Evolutionary conservation across 345 rosid species (phyloP).

Genomic region (Mangifera indica): DNA sequence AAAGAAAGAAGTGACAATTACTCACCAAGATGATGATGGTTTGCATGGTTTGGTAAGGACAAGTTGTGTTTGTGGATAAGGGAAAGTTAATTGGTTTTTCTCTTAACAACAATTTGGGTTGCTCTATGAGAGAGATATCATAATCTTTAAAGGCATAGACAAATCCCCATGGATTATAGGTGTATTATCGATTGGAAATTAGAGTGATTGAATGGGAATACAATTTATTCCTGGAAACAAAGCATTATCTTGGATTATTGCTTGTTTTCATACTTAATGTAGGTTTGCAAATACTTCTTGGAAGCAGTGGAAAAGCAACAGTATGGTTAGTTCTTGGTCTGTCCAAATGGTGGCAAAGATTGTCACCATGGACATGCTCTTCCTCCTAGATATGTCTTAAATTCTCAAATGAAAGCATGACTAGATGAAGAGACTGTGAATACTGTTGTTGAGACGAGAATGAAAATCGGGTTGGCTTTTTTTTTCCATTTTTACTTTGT

Average conservation of each 20-base stretch:
- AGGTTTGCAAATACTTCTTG: slow-evolving; percentile 96
- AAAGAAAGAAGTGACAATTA: no score
- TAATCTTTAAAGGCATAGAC: neutral
- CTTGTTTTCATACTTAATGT: slow-evolving; percentile 5
- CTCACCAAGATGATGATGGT: no score
- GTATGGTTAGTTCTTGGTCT: slow-evolving; percentile 96
- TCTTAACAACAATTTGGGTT: neutral
- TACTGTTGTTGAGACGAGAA: slow-evolving; percentile 80
- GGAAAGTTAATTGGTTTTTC: neutral
- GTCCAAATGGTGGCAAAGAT: slow-evolving; percentile 81
- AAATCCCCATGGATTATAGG: neutral
- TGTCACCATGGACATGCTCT: slow-evolving; percentile 97
- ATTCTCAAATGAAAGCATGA: slow-evolving; percentile 96
- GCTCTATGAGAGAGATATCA: neutral
- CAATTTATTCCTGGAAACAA: neutral
- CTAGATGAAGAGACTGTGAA: slow-evolving; percentile 82
- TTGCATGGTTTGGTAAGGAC: no score
- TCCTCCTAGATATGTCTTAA: slow-evolving; percentile 89
- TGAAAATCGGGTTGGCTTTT: slow-evolving; percentile 65
- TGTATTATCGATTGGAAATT: neutral
- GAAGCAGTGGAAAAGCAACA: slow-evolving; percentile 97
- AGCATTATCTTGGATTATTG: neutral
- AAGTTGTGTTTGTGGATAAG: no score
- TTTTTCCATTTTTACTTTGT: slow-evolving; percentile 2
- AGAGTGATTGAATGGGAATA: neutral